A percentile compares a stretch with the other conserved stretches of the same genome.
These are phyloP conservation scores for Trichosporon ovoides DNA, from an alignment of 1,284 basidiomycete genomes.

Conservation along the genomic window DNA sequence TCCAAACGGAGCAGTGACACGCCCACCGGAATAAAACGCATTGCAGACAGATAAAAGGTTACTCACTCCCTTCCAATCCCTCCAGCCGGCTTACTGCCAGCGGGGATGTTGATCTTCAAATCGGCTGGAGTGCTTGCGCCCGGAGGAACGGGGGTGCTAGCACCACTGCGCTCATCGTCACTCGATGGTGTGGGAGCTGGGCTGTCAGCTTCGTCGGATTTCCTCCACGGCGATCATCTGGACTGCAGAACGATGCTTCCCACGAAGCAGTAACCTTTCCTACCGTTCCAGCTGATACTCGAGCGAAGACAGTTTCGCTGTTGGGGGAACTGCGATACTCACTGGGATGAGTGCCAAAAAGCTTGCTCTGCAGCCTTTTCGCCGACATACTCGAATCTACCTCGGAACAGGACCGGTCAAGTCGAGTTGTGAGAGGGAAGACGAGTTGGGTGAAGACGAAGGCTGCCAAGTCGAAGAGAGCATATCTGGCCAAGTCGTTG, in stretches of 20 bases:
- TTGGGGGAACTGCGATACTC: too few relatives aligned
- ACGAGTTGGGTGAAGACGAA: background rate
- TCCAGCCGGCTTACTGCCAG: constrained; percentile 45
- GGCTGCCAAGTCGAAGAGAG: background rate
- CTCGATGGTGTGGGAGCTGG: background rate
- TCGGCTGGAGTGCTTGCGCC: background rate
- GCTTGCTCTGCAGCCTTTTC: constrained; percentile 67
- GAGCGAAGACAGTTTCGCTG: too few relatives aligned
- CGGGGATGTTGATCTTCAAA: constrained; percentile 76
- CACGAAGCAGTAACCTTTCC: too few relatives aligned
- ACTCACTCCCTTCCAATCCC: constrained; percentile 1
- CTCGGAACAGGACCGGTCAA: background rate
- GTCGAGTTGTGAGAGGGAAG: background rate
- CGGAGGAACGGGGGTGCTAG: background rate
- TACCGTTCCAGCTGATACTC: too few relatives aligned
- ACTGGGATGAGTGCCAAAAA: constrained; percentile 55
- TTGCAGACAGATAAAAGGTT: background rate
- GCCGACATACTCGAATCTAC: constrained; percentile 40
- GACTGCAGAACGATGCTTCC: too few relatives aligned
- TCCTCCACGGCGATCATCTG: too few relatives aligned
- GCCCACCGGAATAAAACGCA: background rate
- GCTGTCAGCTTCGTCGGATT: background rate
- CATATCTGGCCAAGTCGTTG: background rate
- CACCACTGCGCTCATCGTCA: constrained; percentile 7
- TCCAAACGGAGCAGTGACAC: too few relatives aligned